Percentiles rank a stretch among this genome's conserved stretches.
Conservation (phyloP, 192 early-diverging fungal genomes). For the Thamnidium elegans region DNA sequence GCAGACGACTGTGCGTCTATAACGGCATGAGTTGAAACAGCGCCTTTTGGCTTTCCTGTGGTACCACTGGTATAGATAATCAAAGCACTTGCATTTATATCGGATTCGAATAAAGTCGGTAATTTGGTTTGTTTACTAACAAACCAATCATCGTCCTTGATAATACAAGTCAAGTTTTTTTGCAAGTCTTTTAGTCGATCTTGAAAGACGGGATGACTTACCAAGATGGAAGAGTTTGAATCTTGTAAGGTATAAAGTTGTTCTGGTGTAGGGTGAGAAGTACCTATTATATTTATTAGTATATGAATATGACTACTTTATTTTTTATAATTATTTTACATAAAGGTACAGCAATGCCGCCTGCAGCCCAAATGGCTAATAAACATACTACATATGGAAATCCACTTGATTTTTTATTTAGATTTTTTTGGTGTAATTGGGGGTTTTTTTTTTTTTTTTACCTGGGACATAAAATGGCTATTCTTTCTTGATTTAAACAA, state of each 20-base stretch:
- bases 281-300: conserved; percentile 35
- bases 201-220: conserved; percentile 57
- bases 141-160: background rate
- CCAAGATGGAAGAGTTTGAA: conserved; percentile 55
- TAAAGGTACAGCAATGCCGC: conserved; percentile 81
- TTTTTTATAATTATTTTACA: conserved; percentile 44
- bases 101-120: conserved; percentile 4
- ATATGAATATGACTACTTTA: background rate
- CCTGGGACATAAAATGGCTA: conserved; percentile 46
- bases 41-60: conserved; percentile 81
- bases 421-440: conserved; percentile 28
- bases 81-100: conserved; percentile 47
- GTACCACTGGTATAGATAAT: conserved; percentile 82
- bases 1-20: conserved; percentile 64
- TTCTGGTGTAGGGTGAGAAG: conserved; percentile 72
- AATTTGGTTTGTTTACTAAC: background rate
- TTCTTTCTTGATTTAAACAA: conserved; percentile 28
- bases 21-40: conserved; percentile 66
- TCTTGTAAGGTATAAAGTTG: conserved; percentile 72
- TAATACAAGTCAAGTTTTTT: background rate
- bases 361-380: conserved; percentile 76
- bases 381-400: conserved; percentile 67
- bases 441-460: conserved; percentile 7
- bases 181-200: conserved; percentile 17
- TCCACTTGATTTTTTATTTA: conserved; percentile 50